Evolutionary conservation across 2,329 filamentous ascomycete genomes (phyloP), one percentile per base, ranked within the genome.

Genomic region (Chlorencoelia australis): DNA sequence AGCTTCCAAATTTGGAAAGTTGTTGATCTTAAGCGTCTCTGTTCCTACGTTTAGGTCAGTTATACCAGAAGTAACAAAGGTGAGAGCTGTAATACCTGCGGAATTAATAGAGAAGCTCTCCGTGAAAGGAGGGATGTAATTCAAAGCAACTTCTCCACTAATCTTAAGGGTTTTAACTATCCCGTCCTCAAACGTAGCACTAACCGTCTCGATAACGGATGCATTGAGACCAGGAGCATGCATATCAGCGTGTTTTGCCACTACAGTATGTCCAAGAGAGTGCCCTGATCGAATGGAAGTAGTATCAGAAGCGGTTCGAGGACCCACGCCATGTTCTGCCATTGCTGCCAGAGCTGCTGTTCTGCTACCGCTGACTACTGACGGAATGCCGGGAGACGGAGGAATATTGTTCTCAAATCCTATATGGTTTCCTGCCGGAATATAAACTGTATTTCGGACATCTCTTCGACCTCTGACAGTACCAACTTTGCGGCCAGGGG

Each of bases 141-240:
- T 76, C 46, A 98, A 74, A 3, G 89, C 91, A 48, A 98, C 77
- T 62, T 98, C 89, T 40, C 91, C 91, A 29, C 79, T 76, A 15
- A 95, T 75, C 40, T 80, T 81, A 10, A 79, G 77, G 32, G 75
- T 79, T 45, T 75, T 82, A 8, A 88, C 62, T 9, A 66, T 67
- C 7, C 84, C 83, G 21, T 80, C 73, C 39, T 88, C 80, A 55
- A 95, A 93, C 35, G 75, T 76, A 10, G 83, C 84, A 43, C 78
- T 91, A n/a, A 96, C 76, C 0, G 82, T 91, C 59, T 98, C 91
- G 33, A 96, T 82, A 37, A 96, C 73, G 10, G 89, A 96, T 3
- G 83, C 78, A 57, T 86, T 91, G 5, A 98, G 67, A 2, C 91
- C 89, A 1, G 82, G 75, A 7, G 75, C 73, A 35, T 80, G 73